A percentile compares a stretch with the other conserved stretches of the same genome.
These are phyloP conservation scores for Oryza coarctata DNA, from an alignment of 176 grass and related monocot genomes.

Conservation along the genomic window DNA sequence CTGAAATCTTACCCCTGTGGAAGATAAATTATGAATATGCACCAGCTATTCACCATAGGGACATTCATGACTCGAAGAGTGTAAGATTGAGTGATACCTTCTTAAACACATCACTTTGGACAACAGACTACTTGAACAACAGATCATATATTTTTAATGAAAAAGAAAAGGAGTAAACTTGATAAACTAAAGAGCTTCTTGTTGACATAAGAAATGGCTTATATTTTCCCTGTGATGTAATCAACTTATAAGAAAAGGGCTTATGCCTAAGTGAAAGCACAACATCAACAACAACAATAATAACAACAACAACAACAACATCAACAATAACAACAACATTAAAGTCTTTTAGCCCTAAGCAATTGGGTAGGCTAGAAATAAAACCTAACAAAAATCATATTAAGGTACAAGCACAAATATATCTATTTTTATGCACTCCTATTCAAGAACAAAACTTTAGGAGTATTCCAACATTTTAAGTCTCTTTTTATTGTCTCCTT, in stretches of 20 bases:
- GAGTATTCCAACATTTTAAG: too few relatives aligned
- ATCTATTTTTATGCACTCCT: too few relatives aligned
- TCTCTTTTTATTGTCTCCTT: too few relatives aligned
- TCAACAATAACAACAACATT: too few relatives aligned
- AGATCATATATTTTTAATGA: conserved; percentile 12
- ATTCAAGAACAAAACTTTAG: too few relatives aligned
- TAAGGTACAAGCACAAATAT: too few relatives aligned
- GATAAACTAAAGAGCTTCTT: neutral
- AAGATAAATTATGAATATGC: conserved; percentile 17
- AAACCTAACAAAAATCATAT: too few relatives aligned
- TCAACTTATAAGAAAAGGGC: conserved; percentile 3
- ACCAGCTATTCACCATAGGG: neutral
- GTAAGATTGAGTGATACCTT: neutral
- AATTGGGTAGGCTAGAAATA: too few relatives aligned
- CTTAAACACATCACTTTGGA: neutral
- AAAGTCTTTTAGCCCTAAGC: too few relatives aligned
- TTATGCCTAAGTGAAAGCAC: neutral
- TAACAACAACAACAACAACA: too few relatives aligned
- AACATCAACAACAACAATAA: too few relatives aligned
- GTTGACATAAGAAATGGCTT: neutral
- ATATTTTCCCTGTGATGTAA: neutral
- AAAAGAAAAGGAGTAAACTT: neutral
- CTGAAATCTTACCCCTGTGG: neutral
- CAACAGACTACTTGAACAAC: neutral
- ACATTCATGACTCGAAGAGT: neutral